Base-by-base conservation (phyloP, 2,329 filamentous ascomycete genomes). In the Aspergillus costaricaensis region DNA sequence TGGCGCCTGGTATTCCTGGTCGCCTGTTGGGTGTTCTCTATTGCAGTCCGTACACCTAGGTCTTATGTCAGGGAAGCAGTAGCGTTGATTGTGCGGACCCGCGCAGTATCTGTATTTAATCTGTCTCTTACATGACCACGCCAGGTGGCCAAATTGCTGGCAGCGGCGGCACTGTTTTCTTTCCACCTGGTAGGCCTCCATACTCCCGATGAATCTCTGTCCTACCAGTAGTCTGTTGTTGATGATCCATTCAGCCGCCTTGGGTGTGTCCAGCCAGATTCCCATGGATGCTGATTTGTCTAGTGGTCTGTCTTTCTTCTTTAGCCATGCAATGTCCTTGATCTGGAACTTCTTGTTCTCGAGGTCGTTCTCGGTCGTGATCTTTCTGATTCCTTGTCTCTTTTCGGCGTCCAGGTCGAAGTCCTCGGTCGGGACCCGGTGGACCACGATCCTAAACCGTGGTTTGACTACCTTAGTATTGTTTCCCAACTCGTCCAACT, bases 301-400 rank as follows among this genome's bases (percentile, higher is more conserved):
- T 7, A 73, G 38, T 0, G 43, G 27, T 25, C 61, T 68, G 52
- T 70, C 71, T 41, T 55, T 70, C 50, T 59, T 66, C 56, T 70
- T 72, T 3, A 71, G 56, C 68, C 60, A 73, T 47, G 64, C 62
- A 10, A 71, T 56, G 2, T 73, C 63, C 12, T 69, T 57, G 50
- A 74, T 70, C 12, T 60, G 38, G 56, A 67, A 70, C 6, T 61
- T 61, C 21, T 23, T 23, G 2, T 23, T 4, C 4, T 23, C 1
- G 4, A 23, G 4, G 5, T 23, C 2, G 5, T 23, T 23, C 4
- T 23, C 2, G 5, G 4, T 23, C 2, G 2, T 23, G 2, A 23
- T 23, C 2, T 23, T 23, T 23, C 21, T 23, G 2, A 23, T 23
- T 23, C 4, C 2, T 23, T 23, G 4, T 23, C 21, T 23, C 4